Evolutionary conservation across 495 filamentous ascomycete genomes (phyloP).

Genomic region (Evernia prunastri): DNA sequence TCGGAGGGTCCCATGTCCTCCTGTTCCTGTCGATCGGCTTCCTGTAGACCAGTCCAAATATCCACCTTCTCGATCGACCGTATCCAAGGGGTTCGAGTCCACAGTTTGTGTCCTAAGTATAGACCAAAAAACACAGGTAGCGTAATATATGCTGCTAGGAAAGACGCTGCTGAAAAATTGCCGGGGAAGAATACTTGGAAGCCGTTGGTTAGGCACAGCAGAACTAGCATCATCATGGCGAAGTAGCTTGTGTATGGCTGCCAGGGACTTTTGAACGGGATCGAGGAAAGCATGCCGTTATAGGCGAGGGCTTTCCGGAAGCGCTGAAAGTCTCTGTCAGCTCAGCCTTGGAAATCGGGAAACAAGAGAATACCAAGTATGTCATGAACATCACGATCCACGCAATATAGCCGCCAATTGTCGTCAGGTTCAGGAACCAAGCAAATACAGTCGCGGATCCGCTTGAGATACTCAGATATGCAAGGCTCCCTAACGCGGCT

Average conservation of each 20-base stretch:
- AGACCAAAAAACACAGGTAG: conserved; percentile 55
- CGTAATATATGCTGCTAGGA: conserved; percentile 58
- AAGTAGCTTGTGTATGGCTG: conserved; percentile 26
- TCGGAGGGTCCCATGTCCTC: conserved; percentile 32
- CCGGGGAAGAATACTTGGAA: conserved; percentile 33
- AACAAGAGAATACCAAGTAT: conserved; percentile 28
- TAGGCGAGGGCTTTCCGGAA: conserved; percentile 41
- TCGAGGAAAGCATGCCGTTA: conserved; percentile 33
- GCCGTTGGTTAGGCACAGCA: conserved; percentile 29
- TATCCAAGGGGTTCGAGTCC: conserved; percentile 32
- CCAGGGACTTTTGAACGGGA: conserved; percentile 22
- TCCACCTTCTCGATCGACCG: conserved; percentile 34
- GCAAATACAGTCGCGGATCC: conserved; percentile 64
- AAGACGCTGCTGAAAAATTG: conserved; percentile 34
- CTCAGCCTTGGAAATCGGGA: neutral
- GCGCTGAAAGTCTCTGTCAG: conserved; percentile 25
- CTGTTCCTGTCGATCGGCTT: conserved; percentile 42
- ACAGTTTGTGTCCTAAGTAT: conserved; percentile 52
- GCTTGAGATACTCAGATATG: conserved; percentile 70
- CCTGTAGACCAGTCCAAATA: conserved; percentile 43
- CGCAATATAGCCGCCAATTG: conserved; percentile 62
- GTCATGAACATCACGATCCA: conserved; percentile 33
- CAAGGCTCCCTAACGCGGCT: conserved; percentile 58
- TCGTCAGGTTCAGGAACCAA: conserved; percentile 81
- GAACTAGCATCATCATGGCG: conserved; percentile 22